A percentile compares a stretch with the other conserved stretches of the same genome.
Evolutionary conservation across 352 stramenopile genomes (phyloP).

Genomic region (Phytophthora cryptogea): DNA sequence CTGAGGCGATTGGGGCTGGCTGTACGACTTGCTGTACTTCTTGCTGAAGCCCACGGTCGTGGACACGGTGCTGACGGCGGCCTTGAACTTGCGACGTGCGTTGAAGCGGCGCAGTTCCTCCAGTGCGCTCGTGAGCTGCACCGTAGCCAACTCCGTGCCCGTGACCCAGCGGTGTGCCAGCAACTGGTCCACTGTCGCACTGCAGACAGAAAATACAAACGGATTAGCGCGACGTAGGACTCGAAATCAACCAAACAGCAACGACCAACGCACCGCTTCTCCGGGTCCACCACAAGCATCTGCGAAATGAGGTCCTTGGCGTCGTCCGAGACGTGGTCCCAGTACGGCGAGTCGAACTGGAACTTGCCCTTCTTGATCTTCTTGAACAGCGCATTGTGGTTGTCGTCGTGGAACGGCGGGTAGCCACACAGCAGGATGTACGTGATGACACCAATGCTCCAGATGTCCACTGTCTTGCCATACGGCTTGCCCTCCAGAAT

Average conservation of each 20-base stretch:
- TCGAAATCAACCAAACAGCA: not conserved
- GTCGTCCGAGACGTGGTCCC: slow-evolving; percentile 92
- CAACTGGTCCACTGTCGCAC: slow-evolving; percentile 82
- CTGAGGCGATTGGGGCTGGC: slow-evolving; percentile 39
- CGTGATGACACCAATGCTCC: slow-evolving; percentile 91
- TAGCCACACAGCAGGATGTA: slow-evolving; percentile 89
- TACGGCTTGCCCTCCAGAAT: slow-evolving; percentile 83
- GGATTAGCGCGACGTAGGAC: slow-evolving; percentile 1
- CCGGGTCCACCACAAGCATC: slow-evolving; percentile 92
- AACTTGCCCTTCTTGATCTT: slow-evolving; percentile 95
- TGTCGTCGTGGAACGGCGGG: slow-evolving; percentile 92
- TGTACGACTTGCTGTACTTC: slow-evolving; percentile 67
- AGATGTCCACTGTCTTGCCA: slow-evolving; percentile 86
- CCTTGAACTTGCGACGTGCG: slow-evolving; percentile 95
- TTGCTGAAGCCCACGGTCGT: slow-evolving; percentile 77
- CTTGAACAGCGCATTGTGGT: slow-evolving; percentile 93
- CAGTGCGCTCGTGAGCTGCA: slow-evolving; percentile 92
- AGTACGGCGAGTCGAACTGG: slow-evolving; percentile 96
- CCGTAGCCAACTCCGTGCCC: slow-evolving; percentile 74
- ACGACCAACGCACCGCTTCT: slow-evolving; percentile 62
- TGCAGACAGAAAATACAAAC: slow-evolving; percentile 25
- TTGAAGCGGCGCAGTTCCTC: slow-evolving; percentile 94
- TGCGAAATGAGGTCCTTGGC: slow-evolving; percentile 95
- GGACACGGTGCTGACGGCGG: slow-evolving; percentile 88
- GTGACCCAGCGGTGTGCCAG: slow-evolving; percentile 92